phyloP scores from a whole-genome alignment of 2,329 filamentous ascomycete species.

The Juglanconis juglandina region DNA sequence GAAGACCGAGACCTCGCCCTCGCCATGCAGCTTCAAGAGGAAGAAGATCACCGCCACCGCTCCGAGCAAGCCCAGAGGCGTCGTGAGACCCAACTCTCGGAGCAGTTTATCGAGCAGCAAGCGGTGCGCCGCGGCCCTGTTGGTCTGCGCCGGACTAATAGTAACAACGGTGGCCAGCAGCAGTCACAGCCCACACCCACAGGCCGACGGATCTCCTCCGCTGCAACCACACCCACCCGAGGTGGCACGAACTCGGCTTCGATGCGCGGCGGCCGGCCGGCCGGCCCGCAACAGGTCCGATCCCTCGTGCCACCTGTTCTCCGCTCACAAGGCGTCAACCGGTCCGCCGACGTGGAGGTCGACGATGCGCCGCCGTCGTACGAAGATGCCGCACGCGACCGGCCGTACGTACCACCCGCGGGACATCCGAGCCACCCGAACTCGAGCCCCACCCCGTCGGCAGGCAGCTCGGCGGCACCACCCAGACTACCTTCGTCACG shows the following conservation, averaged over 20 bases:
- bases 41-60: constrained; percentile 79
- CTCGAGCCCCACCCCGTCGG: constrained; percentile 31
- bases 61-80: constrained; percentile 56
- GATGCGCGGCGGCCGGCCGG: constrained; percentile 12
- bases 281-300: constrained; percentile 32
- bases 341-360: constrained; percentile 35
- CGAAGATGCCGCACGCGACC: constrained; percentile 52
- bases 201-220: constrained; percentile 21
- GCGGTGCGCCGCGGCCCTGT: constrained; percentile 25
- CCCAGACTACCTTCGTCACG: constrained; percentile 17
- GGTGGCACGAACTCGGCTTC: neutral
- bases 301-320: constrained; percentile 44
- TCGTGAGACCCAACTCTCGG: constrained; percentile 65
- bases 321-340: constrained; percentile 29
- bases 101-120: constrained; percentile 68
- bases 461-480: constrained; percentile 20
- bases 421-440: constrained; percentile 49
- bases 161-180: neutral
- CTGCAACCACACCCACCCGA: neutral
- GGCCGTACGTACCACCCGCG: constrained; percentile 48
- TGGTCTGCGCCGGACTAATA: constrained; percentile 5
- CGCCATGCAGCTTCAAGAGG: constrained; percentile 88
- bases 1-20: constrained; percentile 86
- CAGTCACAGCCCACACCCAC: constrained; percentile 10
- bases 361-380: constrained; percentile 57